Evolutionary conservation across 345 rosid genomes (phyloP), one percentile per base, ranked within the genome.

Genomic region (Gossypium herbaceum): DNA sequence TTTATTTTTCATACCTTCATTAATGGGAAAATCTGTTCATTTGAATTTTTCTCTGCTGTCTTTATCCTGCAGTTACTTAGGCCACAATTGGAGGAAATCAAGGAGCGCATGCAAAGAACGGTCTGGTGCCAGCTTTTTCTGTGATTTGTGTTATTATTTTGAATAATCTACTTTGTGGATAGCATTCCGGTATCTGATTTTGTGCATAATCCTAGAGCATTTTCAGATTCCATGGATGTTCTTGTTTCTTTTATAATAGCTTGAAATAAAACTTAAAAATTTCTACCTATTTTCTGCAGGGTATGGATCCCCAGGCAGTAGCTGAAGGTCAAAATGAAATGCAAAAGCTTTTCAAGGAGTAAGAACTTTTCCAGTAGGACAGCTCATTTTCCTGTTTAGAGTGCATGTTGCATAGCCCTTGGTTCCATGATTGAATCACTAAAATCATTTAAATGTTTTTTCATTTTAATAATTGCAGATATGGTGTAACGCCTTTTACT

Each of bases 401-500:
- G 27, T 57, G 19, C 39, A 39, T 7, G 16, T 59, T 43, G 11
- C 17, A 50, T 52, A 8, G 8, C 59, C 57, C 27, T 73, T 48
- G 12, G 72, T 54, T 51, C 29, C 15, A 7, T 59, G 45, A 13
- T 39, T 29, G 5, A 70, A 25, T 68, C 57, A 39, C 25, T 17
- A 41, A 17, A 41, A 64, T 64, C 15, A 13, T 20, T 48, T 48
- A 24, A 24, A 24, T 24, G 57, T 12, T 41, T 24, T 48, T 68
- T 13, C 56, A 47, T 47, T 52, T 27, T 8, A 17, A 29, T 51
- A 29, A 51, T 64, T 85, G 77, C 90, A 93, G 98, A 78, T 75
- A 82, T 82, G 98, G 98, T 54, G 94, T 90, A 78, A 87, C 79
- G 79, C 97, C 98, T 0, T 83, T 93, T 59, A 85, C 96, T 58